Conservation (phyloP, 2,329 filamentous ascomycete genomes). For the Didymella pomorum region DNA sequence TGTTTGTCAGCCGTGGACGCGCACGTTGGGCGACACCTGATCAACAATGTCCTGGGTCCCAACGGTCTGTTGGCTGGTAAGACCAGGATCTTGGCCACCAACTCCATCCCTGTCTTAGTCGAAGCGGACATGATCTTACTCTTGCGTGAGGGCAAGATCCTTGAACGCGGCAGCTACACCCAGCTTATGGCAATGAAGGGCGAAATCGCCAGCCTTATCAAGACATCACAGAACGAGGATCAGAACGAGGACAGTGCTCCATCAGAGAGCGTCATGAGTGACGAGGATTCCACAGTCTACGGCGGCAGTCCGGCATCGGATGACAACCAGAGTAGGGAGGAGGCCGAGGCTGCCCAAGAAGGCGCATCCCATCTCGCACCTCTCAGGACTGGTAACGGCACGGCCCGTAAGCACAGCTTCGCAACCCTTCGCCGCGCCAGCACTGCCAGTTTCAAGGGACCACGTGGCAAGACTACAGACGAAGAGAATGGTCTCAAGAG, state of each 20-base stretch:
- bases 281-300: slow-evolving; percentile 71
- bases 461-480: slow-evolving; percentile 82
- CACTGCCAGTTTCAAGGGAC: slow-evolving; percentile 86
- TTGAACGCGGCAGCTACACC: slow-evolving; percentile 88
- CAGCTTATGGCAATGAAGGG: slow-evolving; percentile 95
- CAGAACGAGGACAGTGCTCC: slow-evolving; percentile 56
- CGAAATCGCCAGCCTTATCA: slow-evolving; percentile 83
- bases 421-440: slow-evolving; percentile 88
- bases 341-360: slow-evolving; percentile 71
- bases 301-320: slow-evolving; percentile 59
- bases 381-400: slow-evolving; percentile 68
- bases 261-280: slow-evolving; percentile 66
- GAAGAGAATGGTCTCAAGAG: slow-evolving; percentile 81
- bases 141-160: slow-evolving; percentile 80
- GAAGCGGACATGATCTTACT: slow-evolving; percentile 90
- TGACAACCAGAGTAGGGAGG: slow-evolving; percentile 60
- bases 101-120: slow-evolving; percentile 88
- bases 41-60: slow-evolving; percentile 89
- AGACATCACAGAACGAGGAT: slow-evolving; percentile 69
- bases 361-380: slow-evolving; percentile 74
- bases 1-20: slow-evolving; percentile 97
- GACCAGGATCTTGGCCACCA: slow-evolving; percentile 92
- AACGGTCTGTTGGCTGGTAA: slow-evolving; percentile 84
- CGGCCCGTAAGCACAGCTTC: slow-evolving; percentile 72
- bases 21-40: slow-evolving; percentile 93